A percentile compares a stretch with the other conserved stretches of the same genome.
Evolutionary conservation across 345 rosid genomes (phyloP).

Genomic region (Eucalyptus tenuipes): DNA sequence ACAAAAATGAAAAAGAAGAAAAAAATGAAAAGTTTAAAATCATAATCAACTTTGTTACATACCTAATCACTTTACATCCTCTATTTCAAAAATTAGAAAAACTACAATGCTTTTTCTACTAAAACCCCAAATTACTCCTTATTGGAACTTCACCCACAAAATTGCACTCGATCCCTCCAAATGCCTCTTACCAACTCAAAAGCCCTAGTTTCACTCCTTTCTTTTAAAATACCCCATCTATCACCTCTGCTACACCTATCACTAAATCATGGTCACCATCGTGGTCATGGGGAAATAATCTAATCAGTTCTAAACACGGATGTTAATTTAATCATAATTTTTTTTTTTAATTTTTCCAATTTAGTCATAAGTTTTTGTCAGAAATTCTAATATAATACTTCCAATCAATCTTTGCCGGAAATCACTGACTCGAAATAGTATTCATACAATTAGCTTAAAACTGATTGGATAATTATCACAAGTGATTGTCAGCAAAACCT

Average conservation of each 20-base stretch:
- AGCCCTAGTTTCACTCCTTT: background rate
- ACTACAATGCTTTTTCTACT: background rate
- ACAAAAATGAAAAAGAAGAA: background rate
- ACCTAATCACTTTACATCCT: background rate
- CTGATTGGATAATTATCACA: background rate
- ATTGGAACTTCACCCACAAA: background rate
- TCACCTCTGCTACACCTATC: background rate
- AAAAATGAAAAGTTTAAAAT: background rate
- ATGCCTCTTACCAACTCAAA: background rate
- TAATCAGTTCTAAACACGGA: fast-evolving
- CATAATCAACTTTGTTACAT: background rate
- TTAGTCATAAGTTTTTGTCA: background rate
- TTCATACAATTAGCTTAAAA: background rate
- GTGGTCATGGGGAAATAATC: too few species aligned
- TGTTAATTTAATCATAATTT: background rate
- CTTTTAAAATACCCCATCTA: background rate
- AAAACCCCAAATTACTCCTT: background rate
- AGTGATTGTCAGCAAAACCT: background rate
- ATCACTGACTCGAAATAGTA: fast-evolving
- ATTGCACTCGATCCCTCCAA: background rate
- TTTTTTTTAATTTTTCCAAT: fast-evolving
- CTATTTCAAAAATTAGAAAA: background rate
- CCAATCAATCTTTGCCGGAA: fast-evolving
- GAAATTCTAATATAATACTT: background rate
- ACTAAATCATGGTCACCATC: background rate